Conservation (phyloP, 2,329 filamentous ascomycete genomes). For the Xylariaceae sp. region DNA sequence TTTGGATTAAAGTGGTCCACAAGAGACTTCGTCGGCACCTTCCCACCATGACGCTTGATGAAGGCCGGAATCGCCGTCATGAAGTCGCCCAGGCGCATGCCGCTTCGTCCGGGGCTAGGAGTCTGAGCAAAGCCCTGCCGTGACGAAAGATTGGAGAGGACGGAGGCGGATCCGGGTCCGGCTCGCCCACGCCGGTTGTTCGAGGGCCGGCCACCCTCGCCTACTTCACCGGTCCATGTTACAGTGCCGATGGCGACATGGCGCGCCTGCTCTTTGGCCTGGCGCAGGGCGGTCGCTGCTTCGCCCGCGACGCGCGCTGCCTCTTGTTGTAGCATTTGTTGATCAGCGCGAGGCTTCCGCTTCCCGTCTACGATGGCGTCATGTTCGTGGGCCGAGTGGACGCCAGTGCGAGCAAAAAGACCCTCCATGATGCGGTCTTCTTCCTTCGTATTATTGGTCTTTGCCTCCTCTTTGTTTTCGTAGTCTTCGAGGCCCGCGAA, state of each 20-base stretch:
- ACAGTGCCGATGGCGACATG: constrained; percentile 76
- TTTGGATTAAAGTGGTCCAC: constrained; percentile 86
- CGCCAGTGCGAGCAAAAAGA: constrained; percentile 79
- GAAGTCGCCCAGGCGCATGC: constrained; percentile 34
- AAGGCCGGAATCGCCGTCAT: constrained; percentile 64
- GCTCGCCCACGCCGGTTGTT: constrained; percentile 44
- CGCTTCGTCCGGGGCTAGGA: constrained; percentile 20
- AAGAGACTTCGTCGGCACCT: constrained; percentile 76
- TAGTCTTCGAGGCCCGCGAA: constrained; percentile 29
- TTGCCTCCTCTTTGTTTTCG: constrained; percentile 46
- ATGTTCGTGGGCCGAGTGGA: constrained; percentile 90
- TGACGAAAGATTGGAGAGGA: constrained; percentile 55
- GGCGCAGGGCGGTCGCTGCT: constrained; percentile 71
- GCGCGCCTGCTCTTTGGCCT: constrained; percentile 68
- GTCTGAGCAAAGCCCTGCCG: constrained; percentile 47
- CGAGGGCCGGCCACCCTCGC: constrained; percentile 69
- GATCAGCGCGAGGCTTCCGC: constrained; percentile 68
- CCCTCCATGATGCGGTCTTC: constrained; percentile 81
- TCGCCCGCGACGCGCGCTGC: constrained; percentile 74
- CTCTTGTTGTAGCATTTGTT: constrained; percentile 74
- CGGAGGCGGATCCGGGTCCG: constrained; percentile 50
- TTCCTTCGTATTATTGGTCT: constrained; percentile 40
- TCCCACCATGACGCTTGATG: constrained; percentile 71
- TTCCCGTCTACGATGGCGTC: constrained; percentile 83
- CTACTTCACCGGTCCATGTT: constrained; percentile 88